Evolutionary conservation across 495 filamentous ascomycete genomes (phyloP), one percentile per base, ranked within the genome.

Genomic region (Penicillium nucicola): DNA sequence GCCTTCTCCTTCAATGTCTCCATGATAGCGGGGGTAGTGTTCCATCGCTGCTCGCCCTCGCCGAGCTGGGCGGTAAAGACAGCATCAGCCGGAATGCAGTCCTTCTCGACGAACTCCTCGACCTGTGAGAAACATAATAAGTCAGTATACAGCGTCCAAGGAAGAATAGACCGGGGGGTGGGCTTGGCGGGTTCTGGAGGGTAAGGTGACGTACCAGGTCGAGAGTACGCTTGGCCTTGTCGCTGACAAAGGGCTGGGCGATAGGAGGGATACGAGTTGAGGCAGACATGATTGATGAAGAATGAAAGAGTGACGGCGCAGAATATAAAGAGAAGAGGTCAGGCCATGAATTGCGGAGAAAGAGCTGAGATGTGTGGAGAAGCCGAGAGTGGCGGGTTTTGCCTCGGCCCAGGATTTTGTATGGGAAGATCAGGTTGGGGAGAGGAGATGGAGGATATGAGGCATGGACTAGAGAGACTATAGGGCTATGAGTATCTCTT

Each of bases 71-170:
- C 85, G 43, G 82, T 70, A 72, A 84, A 87, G 52, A 95, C 77
- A 45, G 83, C 72, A 63, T 96, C 90, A 65, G 88, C 88, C 56
- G 88, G 85, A 59, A 95, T 86, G 64, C 91, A 98, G 74, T 96
- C 91, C 67, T 92, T 92, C 66, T 97, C 92, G 50, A 98, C 92
- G 64, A 98, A 97, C 64, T 89, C 90, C 70, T 92, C 88, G 51
- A 97, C 90, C 75, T 92, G 20, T 5, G 5, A 22, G 2, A 5
- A 55, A 2, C 15, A 18, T 39, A 44, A 75, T 8, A 8, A 8
- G 17, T 48, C 40, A 48, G 25, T 70, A 43, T 31, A 20, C 4
- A 22, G 20, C 7, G 25, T 28, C 20, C 20, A 5, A 28, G 25
- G 25, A 9, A 28, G 10, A 28, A 28, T 9, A 28, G 25, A 28